phyloP scores from a whole-genome alignment of 2,329 filamentous ascomycete species.

The Neobulgaria alba region DNA sequence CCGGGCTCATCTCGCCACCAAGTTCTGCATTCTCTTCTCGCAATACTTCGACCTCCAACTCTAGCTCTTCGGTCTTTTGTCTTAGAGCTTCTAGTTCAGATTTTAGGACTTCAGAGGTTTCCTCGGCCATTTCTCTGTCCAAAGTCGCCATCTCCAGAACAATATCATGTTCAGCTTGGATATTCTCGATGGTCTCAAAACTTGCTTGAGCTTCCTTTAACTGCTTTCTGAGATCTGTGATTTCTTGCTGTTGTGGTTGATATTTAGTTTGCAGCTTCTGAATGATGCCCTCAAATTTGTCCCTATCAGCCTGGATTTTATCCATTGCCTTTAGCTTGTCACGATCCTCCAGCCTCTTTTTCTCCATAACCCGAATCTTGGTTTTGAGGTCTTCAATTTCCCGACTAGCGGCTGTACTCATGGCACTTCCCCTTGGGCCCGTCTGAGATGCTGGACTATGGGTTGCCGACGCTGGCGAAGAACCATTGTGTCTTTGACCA shows the following conservation, averaged over 20 bases:
- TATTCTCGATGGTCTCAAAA: slow-evolving; percentile 59
- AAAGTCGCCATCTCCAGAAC: slow-evolving; percentile 79
- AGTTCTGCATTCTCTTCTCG: slow-evolving; percentile 81
- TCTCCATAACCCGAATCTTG: slow-evolving; percentile 79
- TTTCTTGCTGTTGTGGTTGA: slow-evolving; percentile 75
- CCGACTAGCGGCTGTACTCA: slow-evolving; percentile 30
- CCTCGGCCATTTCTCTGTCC: slow-evolving; percentile 94
- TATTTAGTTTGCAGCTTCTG: slow-evolving; percentile 87
- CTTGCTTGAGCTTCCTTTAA: slow-evolving; percentile 67
- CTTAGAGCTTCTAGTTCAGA: slow-evolving; percentile 72
- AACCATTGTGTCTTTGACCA: slow-evolving; percentile 6
- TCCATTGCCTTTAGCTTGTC: slow-evolving; percentile 77
- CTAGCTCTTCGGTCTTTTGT: slow-evolving; percentile 70
- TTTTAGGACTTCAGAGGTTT: slow-evolving; percentile 75
- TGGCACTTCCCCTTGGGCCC: slow-evolving; percentile 15
- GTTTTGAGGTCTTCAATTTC: slow-evolving; percentile 84
- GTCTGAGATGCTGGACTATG: slow-evolving; percentile 20
- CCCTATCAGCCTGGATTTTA: slow-evolving; percentile 64
- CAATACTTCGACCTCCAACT: slow-evolving; percentile 80
- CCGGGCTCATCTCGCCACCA: slow-evolving; percentile 74
- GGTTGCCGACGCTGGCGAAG: slow-evolving; percentile 18
- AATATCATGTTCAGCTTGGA: slow-evolving; percentile 77
- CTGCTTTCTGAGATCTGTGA: slow-evolving; percentile 64
- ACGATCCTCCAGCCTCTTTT: slow-evolving; percentile 75
- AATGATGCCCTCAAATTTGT: slow-evolving; percentile 75